Base-by-base conservation (phyloP, 2,329 filamentous ascomycete species). In the Exophiala lecanii-corni region DNA sequence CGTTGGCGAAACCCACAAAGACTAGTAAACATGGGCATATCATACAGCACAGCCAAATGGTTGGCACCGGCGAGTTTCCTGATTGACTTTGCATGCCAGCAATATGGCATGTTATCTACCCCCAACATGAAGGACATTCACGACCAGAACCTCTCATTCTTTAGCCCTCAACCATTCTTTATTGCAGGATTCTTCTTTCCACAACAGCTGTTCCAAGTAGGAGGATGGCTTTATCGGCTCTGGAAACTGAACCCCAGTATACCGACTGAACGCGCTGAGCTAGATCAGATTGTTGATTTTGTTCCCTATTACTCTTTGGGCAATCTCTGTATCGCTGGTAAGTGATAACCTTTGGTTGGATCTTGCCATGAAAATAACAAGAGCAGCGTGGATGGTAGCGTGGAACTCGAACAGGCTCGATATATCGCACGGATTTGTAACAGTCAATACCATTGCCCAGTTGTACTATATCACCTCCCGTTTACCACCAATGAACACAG, bases 111-210 rank as follows among this genome's bases (percentile, higher is more conserved):
- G 59, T 66, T 76, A 21, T 71, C 70, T 25, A 65, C 58, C 0
- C 76, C 76, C 0, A 78, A 73, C 49, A 80, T 80, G 77, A 72
- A 78, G 51, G 71, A 78, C 37, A 65, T 79, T 21, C 75, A 80
- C 57, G 71, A 79, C 53, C 61, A 61, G 21, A 78, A 81, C 55
- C 62, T 78, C 4, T 76, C 74, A 1, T 79, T 78, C 56, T 80
- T 75, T 64, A 73, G 67, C 1, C 76, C 76, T 0, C 72, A 79
- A 44, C 75, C 76, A 1, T 75, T 68, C 55, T 77, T 78, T 60
- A 78, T 81, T 47, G 76, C 64, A 0, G 73, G 63, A 12, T 80
- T 81, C 64, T 81, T 81, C 66, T 76, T 77, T 57, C 75, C 75
- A 0, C 76, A 81, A 57, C 76, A 80, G 56, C 55, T 79, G 3